phyloP scores from a whole-genome alignment of 306 rosid genomes.

The Quercus alba region DNA sequence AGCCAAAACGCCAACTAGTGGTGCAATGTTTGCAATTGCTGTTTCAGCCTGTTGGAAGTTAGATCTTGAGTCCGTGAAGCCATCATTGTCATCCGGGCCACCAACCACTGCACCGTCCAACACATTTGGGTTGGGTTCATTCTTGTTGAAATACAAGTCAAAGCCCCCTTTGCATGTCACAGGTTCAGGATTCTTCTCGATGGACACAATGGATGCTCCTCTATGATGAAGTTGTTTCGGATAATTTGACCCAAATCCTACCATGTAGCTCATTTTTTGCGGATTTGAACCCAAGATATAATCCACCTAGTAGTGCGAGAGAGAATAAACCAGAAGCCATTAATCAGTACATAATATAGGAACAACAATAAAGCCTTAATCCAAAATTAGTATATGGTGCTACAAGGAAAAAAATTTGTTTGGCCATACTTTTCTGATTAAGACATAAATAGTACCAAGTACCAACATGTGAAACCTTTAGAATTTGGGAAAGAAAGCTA shows the following conservation, averaged over 20 bases:
- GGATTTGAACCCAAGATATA: constrained; percentile 67
- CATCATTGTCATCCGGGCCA: constrained; percentile 39
- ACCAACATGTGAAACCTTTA: no score
- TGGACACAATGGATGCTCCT: constrained; percentile 61
- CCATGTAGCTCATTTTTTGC: constrained; percentile 53
- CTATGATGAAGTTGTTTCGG: constrained; percentile 59
- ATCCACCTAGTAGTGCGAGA: constrained; percentile 35
- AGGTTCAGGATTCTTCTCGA: constrained; percentile 19
- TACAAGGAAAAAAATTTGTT: not conserved
- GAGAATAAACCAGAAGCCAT: not conserved
- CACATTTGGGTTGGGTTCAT: constrained; percentile 52
- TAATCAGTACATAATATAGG: not conserved
- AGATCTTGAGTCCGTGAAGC: constrained; percentile 30
- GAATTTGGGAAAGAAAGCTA: no score
- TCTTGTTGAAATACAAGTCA: constrained; percentile 28
- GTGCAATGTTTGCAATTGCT: constrained; percentile 38
- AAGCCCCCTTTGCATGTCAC: constrained; percentile 49
- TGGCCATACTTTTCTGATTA: not conserved
- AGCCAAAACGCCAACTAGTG: constrained; percentile 61
- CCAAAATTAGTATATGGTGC: not conserved
- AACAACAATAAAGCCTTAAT: no score
- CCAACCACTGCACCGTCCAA: constrained; percentile 52
- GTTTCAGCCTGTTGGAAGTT: constrained; percentile 47
- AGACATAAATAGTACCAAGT: no score
- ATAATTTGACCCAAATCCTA: constrained; percentile 50